Evolutionary conservation across 2,329 filamentous ascomycete genomes (phyloP).

Genomic region (Fusarium solani-melongenae): DNA sequence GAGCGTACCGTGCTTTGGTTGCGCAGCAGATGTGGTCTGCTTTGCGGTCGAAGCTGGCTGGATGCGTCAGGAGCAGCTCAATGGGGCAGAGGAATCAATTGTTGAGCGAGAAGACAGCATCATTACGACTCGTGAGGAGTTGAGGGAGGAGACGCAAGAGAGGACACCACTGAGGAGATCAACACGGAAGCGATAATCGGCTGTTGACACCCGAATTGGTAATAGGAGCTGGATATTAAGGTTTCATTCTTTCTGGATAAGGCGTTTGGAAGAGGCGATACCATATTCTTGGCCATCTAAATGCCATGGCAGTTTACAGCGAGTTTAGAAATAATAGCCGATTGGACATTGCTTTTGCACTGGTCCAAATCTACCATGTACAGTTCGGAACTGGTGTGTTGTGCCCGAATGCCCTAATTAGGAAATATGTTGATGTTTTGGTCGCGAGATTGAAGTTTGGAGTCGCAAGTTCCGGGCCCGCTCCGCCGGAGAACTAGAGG

Average conservation of each 20-base stretch:
- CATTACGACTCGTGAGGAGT: constrained; percentile 47
- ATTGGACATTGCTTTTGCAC: not conserved
- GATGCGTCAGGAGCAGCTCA: constrained; percentile 64
- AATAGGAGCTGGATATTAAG: not conserved
- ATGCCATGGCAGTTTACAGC: not conserved
- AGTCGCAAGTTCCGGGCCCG: not conserved
- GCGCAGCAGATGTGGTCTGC: constrained; percentile 66
- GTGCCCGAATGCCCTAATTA: constrained; percentile 6
- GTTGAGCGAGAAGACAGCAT: constrained; percentile 56
- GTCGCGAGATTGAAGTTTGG: not conserved
- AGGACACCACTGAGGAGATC: constrained; percentile 41
- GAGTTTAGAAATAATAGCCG: not conserved
- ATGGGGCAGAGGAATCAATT: constrained; percentile 50
- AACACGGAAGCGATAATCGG: constrained; percentile 29
- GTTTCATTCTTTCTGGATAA: constrained; percentile 11
- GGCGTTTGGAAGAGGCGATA: constrained; percentile 26
- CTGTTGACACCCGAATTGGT: not conserved
- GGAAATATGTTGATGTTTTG: constrained; percentile 12
- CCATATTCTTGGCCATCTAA: constrained; percentile 10
- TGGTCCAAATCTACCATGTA: not conserved
- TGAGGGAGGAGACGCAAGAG: constrained; percentile 28
- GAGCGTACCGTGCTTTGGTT: constrained; percentile 61
- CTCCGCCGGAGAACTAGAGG: not conserved
- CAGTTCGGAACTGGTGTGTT: not conserved
- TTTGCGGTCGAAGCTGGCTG: constrained; percentile 69